Percentiles rank a stretch among this genome's conserved stretches.
These are phyloP conservation scores for Pseudozyma sp. DNA, from an alignment of 1,284 basidiomycete species.

Conservation along the genomic window DNA sequence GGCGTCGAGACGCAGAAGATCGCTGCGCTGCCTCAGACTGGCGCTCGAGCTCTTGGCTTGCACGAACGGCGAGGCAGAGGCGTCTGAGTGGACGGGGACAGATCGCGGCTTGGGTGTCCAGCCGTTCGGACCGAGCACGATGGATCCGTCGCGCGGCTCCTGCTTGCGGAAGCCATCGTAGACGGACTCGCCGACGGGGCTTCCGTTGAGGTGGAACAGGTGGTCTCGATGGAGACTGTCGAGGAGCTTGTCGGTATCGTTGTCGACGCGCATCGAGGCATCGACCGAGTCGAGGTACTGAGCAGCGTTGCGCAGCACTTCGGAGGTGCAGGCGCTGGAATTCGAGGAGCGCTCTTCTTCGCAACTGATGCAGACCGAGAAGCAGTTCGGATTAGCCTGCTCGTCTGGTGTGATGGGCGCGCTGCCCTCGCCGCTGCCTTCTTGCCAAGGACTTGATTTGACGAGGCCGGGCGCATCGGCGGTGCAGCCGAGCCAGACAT, in stretches of 20 bases:
- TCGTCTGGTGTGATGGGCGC: conserved; percentile 39
- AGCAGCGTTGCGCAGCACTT: conserved; percentile 71
- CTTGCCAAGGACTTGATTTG: conserved; percentile 7
- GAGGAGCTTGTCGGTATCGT: conserved; percentile 77
- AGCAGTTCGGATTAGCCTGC: conserved; percentile 77
- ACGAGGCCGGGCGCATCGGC: conserved; percentile 48
- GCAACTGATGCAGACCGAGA: conserved; percentile 86
- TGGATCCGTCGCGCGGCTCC: conserved; percentile 33
- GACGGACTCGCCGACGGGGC: conserved; percentile 4
- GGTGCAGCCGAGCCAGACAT: conserved; percentile 71
- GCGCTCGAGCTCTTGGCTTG: conserved; percentile 19
- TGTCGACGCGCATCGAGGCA: conserved; percentile 72
- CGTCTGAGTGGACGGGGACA: conserved; percentile 23
- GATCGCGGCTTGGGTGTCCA: conserved; percentile 53
- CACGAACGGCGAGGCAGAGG: conserved; percentile 34
- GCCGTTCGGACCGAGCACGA: conserved; percentile 63
- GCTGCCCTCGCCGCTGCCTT: conserved; percentile 22
- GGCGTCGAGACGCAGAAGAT: conserved; percentile 32
- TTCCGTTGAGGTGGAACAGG: conserved; percentile 17
- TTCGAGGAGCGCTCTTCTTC: conserved; percentile 75
- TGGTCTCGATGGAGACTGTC: conserved; percentile 74
- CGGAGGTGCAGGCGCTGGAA: conserved; percentile 14
- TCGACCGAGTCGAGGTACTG: conserved; percentile 75
- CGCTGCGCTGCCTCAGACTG: conserved; percentile 5
- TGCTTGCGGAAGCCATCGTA: conserved; percentile 22